Conservation (phyloP, 2,329 filamentous ascomycete species). For the Trichoderma afroharzianum region DNA sequence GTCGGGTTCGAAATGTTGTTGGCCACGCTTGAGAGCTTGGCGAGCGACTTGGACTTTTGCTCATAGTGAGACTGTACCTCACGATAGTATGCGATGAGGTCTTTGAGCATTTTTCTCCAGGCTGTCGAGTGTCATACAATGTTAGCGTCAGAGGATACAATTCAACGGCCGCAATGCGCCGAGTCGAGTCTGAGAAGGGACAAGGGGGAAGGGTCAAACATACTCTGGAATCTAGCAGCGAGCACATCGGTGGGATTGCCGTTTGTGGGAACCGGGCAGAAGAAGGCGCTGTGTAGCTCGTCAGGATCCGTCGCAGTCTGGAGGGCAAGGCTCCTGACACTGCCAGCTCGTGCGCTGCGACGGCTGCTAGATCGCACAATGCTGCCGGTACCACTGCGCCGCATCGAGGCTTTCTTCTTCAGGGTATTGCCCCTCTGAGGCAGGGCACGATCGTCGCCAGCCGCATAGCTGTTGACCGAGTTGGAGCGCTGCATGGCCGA, state of each 20-base stretch:
- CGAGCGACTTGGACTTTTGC: conserved; percentile 71
- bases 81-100: conserved; percentile 88
- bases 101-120: conserved; percentile 94
- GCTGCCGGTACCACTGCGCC: conserved; percentile 64
- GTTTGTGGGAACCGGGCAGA: conserved; percentile 81
- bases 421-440: conserved; percentile 64
- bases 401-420: conserved; percentile 82
- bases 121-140: conserved; percentile 46
- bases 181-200: neutral
- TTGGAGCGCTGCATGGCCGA: conserved; percentile 55
- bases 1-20: conserved; percentile 74
- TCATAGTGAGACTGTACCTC: conserved; percentile 91
- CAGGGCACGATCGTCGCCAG: conserved; percentile 42
- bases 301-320: conserved; percentile 66
- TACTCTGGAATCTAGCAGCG: conserved; percentile 84
- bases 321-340: conserved; percentile 74
- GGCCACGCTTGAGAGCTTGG: conserved; percentile 79
- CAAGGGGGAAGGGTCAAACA: conserved; percentile 26
- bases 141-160: neutral
- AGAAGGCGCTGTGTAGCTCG: conserved; percentile 78
- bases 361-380: conserved; percentile 77
- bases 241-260: conserved; percentile 86
- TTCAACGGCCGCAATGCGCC: neutral
- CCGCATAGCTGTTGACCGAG: conserved; percentile 54
- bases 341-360: conserved; percentile 78